Evolutionary conservation across 1,284 basidiomycete species (phyloP), one percentile per base, ranked within the genome.

Genomic region (Termitomyces sp.): DNA sequence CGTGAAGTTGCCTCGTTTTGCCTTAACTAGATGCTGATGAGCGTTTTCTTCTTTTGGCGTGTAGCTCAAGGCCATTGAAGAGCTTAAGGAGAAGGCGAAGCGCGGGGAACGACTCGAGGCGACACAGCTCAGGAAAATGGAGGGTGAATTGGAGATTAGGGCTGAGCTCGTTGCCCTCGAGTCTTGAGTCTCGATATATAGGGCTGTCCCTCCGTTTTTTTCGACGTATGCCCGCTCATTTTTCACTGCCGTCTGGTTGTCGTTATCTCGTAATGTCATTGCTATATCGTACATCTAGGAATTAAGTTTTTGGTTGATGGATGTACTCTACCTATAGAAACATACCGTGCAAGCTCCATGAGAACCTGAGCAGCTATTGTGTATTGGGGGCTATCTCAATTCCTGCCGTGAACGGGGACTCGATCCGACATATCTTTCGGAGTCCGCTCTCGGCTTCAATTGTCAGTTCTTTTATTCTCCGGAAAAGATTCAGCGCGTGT

Each of bases 71-170:
- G 94, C 93, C 11, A 97, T 97, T 61, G 92, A 96, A 33, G 94
- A 97, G 64, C 80, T 97, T 50, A 97, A 97, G 75, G 88, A 92
- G 63, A 91, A 93, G 71, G 79, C 83, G 24, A 85, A 81, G 63
- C 81, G 87, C 43, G 95, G 95, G 1, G 94, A 97, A 68, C 80
- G 86, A 53, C 77, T 97, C 40, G 95, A 97, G 70, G 87, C 86
- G 55, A 97, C 94, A 21, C 95, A 98, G 72, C 70, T 96, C 60
- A 90, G 91, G 78, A 98, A 98, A 81, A 96, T 97, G 62, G 91
- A 94, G 38, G 84, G 85, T 7, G 93, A 97, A 72, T 79, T 69
- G 6, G 86, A 89, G 59, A 91, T 97, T 60, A 76, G 83, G 60
- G 84, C 83, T 65, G 94, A 97, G 73, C 81, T 97, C 35, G 60